phyloP scores from a whole-genome alignment of 2,329 filamentous ascomycete species.

The Diaporthe citri region DNA sequence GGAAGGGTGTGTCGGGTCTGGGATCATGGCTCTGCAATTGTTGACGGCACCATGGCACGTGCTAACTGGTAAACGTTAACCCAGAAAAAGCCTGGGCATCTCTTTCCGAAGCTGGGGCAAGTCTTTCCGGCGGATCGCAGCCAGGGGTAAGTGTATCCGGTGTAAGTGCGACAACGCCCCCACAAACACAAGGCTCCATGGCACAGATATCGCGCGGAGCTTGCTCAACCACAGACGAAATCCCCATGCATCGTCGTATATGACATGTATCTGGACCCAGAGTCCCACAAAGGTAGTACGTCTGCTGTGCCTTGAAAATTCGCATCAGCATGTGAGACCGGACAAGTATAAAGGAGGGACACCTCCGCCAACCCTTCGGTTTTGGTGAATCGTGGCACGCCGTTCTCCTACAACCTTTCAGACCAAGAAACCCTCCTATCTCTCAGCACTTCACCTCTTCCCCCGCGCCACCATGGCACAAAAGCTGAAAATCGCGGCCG shows the following conservation, averaged over 20 bases:
- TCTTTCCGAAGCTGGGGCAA: neutral
- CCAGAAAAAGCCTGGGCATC: neutral
- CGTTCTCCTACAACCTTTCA: neutral
- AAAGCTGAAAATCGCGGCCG: constrained; percentile 57
- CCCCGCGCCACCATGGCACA: neutral
- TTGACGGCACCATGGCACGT: neutral
- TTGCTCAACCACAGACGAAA: neutral
- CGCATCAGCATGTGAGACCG: neutral
- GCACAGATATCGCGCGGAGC: neutral
- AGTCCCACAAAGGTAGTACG: neutral
- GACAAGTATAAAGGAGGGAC: constrained; percentile 11
- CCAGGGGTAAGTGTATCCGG: neutral
- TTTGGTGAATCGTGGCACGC: neutral
- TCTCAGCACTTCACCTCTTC: neutral
- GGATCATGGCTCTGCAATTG: neutral
- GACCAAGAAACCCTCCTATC: neutral
- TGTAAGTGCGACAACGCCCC: neutral
- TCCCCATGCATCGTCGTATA: neutral
- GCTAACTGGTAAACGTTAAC: neutral
- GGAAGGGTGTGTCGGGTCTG: neutral
- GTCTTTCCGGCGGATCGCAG: neutral
- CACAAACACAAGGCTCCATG: neutral
- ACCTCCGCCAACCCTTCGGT: neutral
- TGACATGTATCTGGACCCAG: neutral
- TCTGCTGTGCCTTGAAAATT: neutral